Conservation (phyloP, 2,329 filamentous ascomycete genomes). For the Nakataea oryzae region DNA sequence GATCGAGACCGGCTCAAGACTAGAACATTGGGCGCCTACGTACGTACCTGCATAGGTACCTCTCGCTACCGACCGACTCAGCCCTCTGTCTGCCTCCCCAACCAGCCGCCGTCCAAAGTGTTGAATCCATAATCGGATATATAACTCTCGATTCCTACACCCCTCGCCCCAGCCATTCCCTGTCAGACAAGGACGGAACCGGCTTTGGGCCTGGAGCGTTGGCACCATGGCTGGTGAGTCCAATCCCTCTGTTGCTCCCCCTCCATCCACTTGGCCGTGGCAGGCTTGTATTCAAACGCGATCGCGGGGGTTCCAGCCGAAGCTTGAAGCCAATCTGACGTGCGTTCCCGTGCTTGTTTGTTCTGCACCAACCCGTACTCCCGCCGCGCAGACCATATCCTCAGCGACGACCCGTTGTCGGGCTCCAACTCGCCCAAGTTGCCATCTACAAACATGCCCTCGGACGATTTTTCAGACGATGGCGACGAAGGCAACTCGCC, state of each 20-base stretch:
- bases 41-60: no score
- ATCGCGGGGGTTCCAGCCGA: background rate
- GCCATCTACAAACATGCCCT: constrained; percentile 17
- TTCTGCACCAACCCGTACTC: background rate
- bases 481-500: constrained; percentile 20
- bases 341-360: background rate
- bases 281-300: background rate
- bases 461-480: constrained; percentile 25
- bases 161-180: background rate
- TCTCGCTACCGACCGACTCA: no score
- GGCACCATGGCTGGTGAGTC: constrained; percentile 1
- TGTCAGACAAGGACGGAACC: background rate
- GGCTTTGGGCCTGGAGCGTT: background rate
- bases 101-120: background rate
- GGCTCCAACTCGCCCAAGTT: constrained; percentile 23
- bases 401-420: constrained; percentile 17
- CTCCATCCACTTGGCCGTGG: background rate
- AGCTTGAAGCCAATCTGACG: background rate
- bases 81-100: background rate
- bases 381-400: constrained; percentile 11
- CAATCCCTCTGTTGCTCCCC: background rate
- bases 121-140: background rate
- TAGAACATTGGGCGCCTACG: no score
- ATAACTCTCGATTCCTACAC: background rate
- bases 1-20: background rate